phyloP scores from a whole-genome alignment of 345 rosid genomes.

The Pistacia vera region DNA sequence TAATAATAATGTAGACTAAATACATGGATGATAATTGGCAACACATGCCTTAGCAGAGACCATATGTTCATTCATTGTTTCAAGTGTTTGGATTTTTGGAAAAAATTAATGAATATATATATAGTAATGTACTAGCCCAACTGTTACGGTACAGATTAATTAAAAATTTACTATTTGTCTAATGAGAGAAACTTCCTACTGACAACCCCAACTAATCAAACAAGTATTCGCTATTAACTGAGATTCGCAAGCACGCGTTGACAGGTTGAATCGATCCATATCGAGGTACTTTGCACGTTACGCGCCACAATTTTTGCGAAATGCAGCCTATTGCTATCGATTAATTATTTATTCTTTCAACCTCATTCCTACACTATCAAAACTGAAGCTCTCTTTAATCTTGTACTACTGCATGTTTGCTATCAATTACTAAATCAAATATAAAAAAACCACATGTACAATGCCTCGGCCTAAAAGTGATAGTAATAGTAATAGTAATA shows the following conservation, averaged over 20 bases:
- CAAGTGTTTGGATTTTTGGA: slow-evolving; percentile 31
- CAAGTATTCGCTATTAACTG: slow-evolving; percentile 4
- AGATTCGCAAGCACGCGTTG: slow-evolving; percentile 18
- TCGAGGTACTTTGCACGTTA: slow-evolving; percentile 6
- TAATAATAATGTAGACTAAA: not conserved
- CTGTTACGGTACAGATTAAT: not conserved
- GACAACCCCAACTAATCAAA: slow-evolving; percentile 5
- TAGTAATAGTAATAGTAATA: too few relatives aligned
- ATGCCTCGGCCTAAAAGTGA: too few relatives aligned
- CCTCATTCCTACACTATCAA: too few relatives aligned
- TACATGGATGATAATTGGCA: slow-evolving; percentile 24
- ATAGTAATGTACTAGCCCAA: not conserved
- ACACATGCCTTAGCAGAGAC: slow-evolving; percentile 19
- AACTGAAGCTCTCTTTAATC: too few relatives aligned
- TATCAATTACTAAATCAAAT: too few relatives aligned
- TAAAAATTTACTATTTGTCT: not conserved
- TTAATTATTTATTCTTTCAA: not conserved
- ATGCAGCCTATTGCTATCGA: not conserved
- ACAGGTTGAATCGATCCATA: not conserved
- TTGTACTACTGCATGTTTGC: too few relatives aligned
- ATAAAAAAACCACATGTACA: too few relatives aligned
- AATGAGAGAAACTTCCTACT: slow-evolving; percentile 18
- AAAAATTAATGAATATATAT: not conserved
- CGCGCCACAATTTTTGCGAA: not conserved
- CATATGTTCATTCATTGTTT: slow-evolving; percentile 35